Percentiles rank a stretch among this genome's conserved stretches.
phyloP scores from a whole-genome alignment of 176 grass and related monocot genomes.

The Rhynchospora pubera region DNA sequence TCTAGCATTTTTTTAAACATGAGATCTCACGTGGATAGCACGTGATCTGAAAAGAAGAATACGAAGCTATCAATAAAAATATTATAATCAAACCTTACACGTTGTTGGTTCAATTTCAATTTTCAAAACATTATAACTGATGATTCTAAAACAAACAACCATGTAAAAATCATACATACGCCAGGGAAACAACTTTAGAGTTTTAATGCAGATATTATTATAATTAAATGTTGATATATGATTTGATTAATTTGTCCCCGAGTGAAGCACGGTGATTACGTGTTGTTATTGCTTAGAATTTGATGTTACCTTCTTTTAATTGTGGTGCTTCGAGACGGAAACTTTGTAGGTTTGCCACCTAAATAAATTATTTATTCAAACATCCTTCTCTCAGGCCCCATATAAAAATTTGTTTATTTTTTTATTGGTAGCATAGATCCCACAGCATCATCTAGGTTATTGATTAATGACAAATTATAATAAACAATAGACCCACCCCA shows the following conservation, averaged over 20 bases:
- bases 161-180: too few species aligned
- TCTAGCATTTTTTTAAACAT: too few species aligned
- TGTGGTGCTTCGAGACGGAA: conserved; percentile 18
- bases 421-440: conserved; percentile 27
- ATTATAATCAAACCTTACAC: background rate
- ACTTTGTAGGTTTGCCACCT: conserved; percentile 7
- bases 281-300: background rate
- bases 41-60: too few species aligned
- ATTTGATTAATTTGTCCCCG: background rate
- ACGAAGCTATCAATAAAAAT: too few species aligned
- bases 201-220: too few species aligned
- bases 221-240: too few species aligned
- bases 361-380: conserved; percentile 4
- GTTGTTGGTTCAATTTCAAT: background rate
- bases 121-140: too few species aligned
- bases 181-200: too few species aligned
- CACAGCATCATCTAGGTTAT: conserved; percentile 21
- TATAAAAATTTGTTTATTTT: background rate
- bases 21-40: too few species aligned
- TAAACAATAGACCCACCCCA: conserved; percentile 8
- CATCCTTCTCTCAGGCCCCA: conserved; percentile 7
- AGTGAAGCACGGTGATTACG: background rate
- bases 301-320: background rate
- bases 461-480: conserved; percentile 20
- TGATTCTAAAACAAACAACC: too few species aligned